Conservation (phyloP, 2,329 filamentous ascomycete genomes). For the Aspergillus transmontanensis region DNA sequence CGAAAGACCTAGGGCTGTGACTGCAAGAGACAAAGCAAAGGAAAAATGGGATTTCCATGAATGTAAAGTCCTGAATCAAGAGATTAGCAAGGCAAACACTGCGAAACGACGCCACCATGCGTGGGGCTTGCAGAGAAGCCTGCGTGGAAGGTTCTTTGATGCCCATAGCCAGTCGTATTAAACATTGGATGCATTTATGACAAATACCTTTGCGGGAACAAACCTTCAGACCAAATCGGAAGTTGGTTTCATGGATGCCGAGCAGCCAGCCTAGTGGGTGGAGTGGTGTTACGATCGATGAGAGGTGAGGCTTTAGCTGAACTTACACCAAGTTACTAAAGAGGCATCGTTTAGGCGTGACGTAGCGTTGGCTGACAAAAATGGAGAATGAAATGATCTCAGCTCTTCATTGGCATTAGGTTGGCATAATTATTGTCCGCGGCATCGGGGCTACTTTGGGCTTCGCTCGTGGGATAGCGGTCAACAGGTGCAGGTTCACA, state of each 20-base stretch:
- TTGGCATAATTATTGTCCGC: neutral
- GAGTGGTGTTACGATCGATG: constrained; percentile 18
- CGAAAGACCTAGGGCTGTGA: neutral
- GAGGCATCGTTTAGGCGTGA: neutral
- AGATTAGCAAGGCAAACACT: constrained; percentile 4
- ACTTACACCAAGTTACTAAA: constrained; percentile 6
- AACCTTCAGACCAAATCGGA: constrained; percentile 12
- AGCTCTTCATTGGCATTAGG: neutral
- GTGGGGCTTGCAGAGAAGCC: constrained; percentile 35
- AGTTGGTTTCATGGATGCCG: constrained; percentile 17
- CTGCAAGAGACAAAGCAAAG: neutral
- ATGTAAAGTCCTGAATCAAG: constrained; percentile 2
- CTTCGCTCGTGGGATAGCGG: constrained; percentile 4
- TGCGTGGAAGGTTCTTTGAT: constrained; percentile 36
- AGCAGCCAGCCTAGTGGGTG: constrained; percentile 10
- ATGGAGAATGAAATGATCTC: constrained; percentile 8
- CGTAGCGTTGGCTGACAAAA: constrained; percentile 18
- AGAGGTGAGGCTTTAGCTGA: constrained; percentile 17
- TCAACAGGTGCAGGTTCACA: neutral
- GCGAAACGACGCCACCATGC: constrained; percentile 20
- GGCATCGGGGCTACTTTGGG: constrained; percentile 9
- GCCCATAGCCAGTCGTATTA: constrained; percentile 1
- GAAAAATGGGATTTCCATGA: neutral
- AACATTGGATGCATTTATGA: constrained; percentile 1
- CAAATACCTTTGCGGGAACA: constrained; percentile 6